Evolutionary conservation across 1,139 yeast species (phyloP).

Genomic region (Protomyces macrosporus): DNA sequence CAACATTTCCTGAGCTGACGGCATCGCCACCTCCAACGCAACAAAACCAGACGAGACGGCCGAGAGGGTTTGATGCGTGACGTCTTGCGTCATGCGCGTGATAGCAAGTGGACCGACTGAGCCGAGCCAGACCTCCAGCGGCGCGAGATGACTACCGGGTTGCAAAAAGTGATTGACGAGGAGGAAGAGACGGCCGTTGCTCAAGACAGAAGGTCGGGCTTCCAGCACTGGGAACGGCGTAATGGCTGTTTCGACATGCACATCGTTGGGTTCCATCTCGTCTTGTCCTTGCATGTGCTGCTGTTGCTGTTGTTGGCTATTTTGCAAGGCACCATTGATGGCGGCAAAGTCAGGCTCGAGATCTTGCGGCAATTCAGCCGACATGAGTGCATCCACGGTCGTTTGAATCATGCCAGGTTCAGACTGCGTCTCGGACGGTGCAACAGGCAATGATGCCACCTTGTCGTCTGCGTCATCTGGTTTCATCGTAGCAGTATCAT

Average conservation of each 20-base stretch:
- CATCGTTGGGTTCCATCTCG: neutral
- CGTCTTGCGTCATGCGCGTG: constrained; percentile 9
- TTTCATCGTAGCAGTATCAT: no score
- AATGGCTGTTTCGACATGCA: neutral
- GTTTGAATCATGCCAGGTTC: no score
- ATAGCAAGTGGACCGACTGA: constrained; percentile 13
- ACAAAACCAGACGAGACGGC: neutral
- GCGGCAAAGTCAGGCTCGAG: neutral
- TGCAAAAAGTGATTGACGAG: constrained; percentile 16
- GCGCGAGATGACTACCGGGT: neutral
- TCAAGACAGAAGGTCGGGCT: constrained; percentile 11
- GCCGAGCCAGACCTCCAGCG: constrained; percentile 21
- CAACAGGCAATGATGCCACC: no score
- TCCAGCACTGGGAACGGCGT: constrained; percentile 21
- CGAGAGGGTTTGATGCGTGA: neutral
- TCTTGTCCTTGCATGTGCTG: neutral
- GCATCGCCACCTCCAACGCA: constrained; percentile 19
- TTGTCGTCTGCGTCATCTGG: no score
- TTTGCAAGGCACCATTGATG: neutral
- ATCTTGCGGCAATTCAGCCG: neutral
- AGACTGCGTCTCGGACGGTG: no score
- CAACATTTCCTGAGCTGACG: neutral
- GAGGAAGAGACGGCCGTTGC: constrained; percentile 8
- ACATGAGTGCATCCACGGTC: no score
- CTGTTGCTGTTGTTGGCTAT: neutral